These are phyloP conservation scores for Trypanosoma mega DNA, from an alignment of 208 protist species.

Conservation along the genomic window DNA sequence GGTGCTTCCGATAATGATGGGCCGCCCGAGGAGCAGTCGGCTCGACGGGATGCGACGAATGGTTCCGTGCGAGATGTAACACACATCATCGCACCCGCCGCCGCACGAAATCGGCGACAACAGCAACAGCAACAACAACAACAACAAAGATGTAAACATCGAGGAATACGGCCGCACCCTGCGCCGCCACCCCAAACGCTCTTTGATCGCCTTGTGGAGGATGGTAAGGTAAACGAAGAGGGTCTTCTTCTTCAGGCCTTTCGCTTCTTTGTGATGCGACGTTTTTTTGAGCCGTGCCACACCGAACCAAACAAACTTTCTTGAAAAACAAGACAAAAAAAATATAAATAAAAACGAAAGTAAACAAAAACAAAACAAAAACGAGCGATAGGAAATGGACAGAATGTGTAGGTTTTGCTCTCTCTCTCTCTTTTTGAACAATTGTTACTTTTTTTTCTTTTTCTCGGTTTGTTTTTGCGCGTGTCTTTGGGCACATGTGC, in stretches of 20 bases:
- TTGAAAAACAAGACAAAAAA: neutral
- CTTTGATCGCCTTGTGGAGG: slow-evolving; percentile 76
- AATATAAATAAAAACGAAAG: neutral
- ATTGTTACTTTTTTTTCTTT: neutral
- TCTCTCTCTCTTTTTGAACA: neutral
- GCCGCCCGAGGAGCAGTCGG: slow-evolving; percentile 38
- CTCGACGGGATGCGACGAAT: slow-evolving; percentile 7
- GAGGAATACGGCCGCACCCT: neutral
- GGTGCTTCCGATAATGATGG: slow-evolving; percentile 21
- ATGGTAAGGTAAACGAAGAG: slow-evolving; percentile 59
- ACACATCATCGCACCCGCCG: too few species aligned
- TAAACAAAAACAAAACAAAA: neutral
- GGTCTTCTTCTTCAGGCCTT: slow-evolving; percentile 82
- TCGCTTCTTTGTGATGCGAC: slow-evolving; percentile 70
- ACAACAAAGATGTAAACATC: neutral
- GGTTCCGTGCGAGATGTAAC: neutral
- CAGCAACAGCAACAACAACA: neutral
- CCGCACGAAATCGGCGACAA: neutral
- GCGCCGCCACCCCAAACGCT: slow-evolving; percentile 40
- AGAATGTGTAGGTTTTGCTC: neutral
- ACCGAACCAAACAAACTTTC: too few species aligned
- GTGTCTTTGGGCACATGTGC: too few species aligned
- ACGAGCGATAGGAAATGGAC: neutral
- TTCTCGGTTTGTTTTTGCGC: too few species aligned
- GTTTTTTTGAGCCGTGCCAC: slow-evolving; percentile 53